Base-by-base conservation (phyloP, 1,284 basidiomycete genomes). In the Anthracocystis setariae region DNA sequence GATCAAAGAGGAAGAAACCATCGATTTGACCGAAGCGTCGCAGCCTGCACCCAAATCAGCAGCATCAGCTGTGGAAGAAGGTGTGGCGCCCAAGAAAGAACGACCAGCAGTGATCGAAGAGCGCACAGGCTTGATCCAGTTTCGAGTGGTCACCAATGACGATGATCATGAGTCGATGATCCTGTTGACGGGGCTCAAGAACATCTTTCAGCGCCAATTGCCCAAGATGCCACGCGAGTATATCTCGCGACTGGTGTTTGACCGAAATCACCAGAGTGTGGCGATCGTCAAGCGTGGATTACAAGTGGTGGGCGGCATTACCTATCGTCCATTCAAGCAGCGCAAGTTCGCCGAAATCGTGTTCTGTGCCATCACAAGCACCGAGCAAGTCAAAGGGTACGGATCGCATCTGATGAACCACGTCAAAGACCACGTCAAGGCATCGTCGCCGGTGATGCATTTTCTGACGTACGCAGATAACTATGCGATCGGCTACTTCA, bases 181-280 rank as follows among this genome's bases (percentile, higher is more conserved):
- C 58, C 89, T 98, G 53, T 87, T 98, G 46, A 94, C 94, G 0
- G 93, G 94, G 12, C 87, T 98, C 64, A 98, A 98, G 85, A 95
- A 93, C 23, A 89, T 98, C 23, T 98, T 98, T 81, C 95, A 97
- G 83, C 92, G 93, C 71, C 96, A 99, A 83, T 85, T 99, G 7
- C 96, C 96, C 8, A 98, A 98, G 84, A 98, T 99, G 96, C 96
- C 96, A 20, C 87, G 94, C 78, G 96, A 98, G 83, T 98, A 99
- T 80, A 99, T 99, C 73, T 93, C 96, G 1, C 89, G 96, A 35
- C 87, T 98, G 15, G 95, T 98, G 0, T 92, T 94, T 70, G 95
- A 98, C 82, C 86, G 88, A 39, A 96, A 94, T 79, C 96, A 96
- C 45, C 91, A 91, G 80, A 89, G 89, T 42, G 87, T 99, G 63